phyloP scores from a whole-genome alignment of 2,329 filamentous ascomycete genomes.

The Chrysoporthe cubensis region DNA sequence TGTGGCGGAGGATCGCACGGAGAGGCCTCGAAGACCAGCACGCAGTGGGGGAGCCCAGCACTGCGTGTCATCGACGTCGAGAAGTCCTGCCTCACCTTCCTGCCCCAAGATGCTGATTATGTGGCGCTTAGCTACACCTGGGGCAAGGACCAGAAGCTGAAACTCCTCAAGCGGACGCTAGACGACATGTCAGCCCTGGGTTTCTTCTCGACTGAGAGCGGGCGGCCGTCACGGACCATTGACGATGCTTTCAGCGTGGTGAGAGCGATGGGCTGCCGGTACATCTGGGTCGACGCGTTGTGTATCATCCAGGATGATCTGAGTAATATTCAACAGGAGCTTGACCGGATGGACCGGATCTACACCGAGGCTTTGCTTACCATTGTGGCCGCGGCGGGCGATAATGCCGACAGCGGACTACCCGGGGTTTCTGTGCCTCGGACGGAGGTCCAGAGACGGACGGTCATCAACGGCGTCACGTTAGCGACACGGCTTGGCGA shows the following conservation, averaged over 20 bases:
- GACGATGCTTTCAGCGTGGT: constrained; percentile 15
- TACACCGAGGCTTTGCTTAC: constrained; percentile 23
- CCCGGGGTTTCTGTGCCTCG: constrained; percentile 18
- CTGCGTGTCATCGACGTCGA: constrained; percentile 10
- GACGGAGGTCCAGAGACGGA: constrained; percentile 13
- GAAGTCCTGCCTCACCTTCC: background rate
- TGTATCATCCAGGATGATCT: constrained; percentile 24
- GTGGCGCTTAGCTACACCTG: constrained; percentile 39
- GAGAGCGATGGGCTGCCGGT: constrained; percentile 15
- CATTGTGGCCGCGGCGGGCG: constrained; percentile 18
- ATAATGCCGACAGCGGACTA: constrained; percentile 21
- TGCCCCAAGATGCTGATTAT: constrained; percentile 27
- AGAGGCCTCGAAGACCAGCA: background rate
- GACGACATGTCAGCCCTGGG: constrained; percentile 10
- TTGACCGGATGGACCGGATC: constrained; percentile 20
- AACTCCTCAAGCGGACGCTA: constrained; percentile 8
- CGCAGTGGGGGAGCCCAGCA: background rate
- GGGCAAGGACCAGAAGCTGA: constrained; percentile 24
- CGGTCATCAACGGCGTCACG: background rate
- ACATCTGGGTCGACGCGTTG: constrained; percentile 23
- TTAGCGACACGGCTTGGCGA: constrained; percentile 20
- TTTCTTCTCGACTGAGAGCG: constrained; percentile 12
- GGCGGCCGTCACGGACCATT: constrained; percentile 20
- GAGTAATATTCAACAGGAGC: constrained; percentile 8
- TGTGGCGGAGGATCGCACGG: background rate